Conservation (phyloP, 768 basidiomycete genomes). For the Epithele typhae region DNA sequence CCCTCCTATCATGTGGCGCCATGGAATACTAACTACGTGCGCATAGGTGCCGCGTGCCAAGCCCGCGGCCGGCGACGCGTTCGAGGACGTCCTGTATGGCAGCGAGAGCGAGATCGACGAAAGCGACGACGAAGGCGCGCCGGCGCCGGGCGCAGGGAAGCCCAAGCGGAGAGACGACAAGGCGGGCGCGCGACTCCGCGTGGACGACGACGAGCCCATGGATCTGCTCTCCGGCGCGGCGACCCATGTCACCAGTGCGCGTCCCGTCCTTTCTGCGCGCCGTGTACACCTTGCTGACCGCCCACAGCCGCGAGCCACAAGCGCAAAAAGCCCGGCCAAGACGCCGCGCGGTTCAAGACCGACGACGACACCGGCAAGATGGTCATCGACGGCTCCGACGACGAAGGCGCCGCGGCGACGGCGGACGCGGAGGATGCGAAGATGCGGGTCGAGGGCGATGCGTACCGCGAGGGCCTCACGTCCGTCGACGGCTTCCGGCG, state of each 20-base stretch:
- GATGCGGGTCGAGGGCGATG: constrained; percentile 65
- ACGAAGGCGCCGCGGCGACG: constrained; percentile 40
- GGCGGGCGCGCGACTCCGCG: constrained; percentile 61
- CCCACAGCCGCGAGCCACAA: constrained; percentile 33
- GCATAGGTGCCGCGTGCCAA: constrained; percentile 34
- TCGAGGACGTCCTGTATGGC: constrained; percentile 96
- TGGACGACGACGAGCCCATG: constrained; percentile 93
- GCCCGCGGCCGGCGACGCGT: constrained; percentile 66
- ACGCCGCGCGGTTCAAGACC: constrained; percentile 80
- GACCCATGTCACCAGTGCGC: constrained; percentile 66
- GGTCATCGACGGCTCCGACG: constrained; percentile 59
- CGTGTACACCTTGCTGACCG: no score
- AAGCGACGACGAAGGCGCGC: constrained; percentile 48
- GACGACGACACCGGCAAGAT: constrained; percentile 82
- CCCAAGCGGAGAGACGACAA: constrained; percentile 34
- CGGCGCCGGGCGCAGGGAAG: constrained; percentile 31
- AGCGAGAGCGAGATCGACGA: constrained; percentile 89
- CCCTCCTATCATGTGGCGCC: no score
- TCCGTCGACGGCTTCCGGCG: constrained; percentile 90
- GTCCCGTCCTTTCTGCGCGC: no score
- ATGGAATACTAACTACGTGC: no score
- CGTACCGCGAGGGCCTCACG: constrained; percentile 78
- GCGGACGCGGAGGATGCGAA: constrained; percentile 42
- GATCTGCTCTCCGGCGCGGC: constrained; percentile 84
- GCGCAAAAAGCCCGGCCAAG: constrained; percentile 80